Evolutionary conservation across 2,329 filamentous ascomycete genomes (phyloP).

Genomic region (Arthrobotrys pseudoclavata): DNA sequence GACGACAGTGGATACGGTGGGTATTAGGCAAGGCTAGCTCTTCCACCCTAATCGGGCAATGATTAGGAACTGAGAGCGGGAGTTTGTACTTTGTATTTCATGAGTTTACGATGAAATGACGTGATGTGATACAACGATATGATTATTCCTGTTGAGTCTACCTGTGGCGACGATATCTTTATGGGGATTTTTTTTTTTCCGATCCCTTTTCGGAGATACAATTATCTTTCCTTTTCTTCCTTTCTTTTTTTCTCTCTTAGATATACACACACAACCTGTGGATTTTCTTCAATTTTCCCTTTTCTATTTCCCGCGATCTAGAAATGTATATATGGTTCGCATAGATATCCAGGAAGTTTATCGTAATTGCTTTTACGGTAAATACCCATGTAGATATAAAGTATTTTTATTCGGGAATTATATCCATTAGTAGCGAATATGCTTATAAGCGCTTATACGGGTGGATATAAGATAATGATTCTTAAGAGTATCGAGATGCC

Average conservation of each 20-base stretch:
- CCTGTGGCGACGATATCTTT: neutral
- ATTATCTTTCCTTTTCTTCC: neutral
- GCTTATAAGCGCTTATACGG: neutral
- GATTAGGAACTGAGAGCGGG: neutral
- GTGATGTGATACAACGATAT: slow-evolving; percentile 13
- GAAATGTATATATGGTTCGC: slow-evolving; percentile 1
- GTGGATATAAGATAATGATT: neutral
- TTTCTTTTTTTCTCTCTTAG: neutral
- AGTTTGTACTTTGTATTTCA: neutral
- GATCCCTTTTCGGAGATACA: neutral
- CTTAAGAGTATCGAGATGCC: neutral
- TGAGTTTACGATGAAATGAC: neutral
- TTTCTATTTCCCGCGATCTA: neutral
- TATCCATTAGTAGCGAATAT: slow-evolving; percentile 13
- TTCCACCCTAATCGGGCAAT: neutral
- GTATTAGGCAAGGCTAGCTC: neutral
- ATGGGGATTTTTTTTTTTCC: neutral
- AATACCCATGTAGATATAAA: neutral
- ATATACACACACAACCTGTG: neutral
- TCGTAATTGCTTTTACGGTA: neutral
- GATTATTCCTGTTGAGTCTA: neutral
- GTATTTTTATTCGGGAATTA: neutral
- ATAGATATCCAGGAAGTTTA: neutral
- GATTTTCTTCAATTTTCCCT: neutral
- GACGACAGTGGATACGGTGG: neutral